Evolutionary conservation across 805 yeast genomes (phyloP).

Genomic region (Saccharomycopsis vini): DNA sequence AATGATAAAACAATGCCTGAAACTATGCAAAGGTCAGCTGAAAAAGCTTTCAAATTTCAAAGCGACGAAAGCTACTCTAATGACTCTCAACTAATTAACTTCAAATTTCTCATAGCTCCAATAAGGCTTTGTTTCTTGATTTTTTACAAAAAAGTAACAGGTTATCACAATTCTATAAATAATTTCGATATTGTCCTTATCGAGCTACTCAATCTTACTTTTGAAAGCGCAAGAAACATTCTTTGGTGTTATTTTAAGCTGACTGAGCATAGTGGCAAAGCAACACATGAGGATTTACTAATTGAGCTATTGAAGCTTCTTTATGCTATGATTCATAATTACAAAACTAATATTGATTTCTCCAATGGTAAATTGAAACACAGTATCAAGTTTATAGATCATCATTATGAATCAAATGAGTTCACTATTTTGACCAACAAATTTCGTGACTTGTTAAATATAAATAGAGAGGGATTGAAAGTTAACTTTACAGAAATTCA

Average conservation of each 20-base stretch:
- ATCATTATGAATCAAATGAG: not conserved
- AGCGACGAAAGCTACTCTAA: not conserved
- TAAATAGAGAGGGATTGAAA: no score
- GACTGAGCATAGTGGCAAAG: not conserved
- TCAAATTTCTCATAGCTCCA: conserved; percentile 8
- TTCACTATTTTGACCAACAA: no score
- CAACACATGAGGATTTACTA: conserved; percentile 4
- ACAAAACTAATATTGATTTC: conserved; percentile 3
- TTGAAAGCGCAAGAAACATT: conserved; percentile 7
- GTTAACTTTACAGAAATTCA: conserved; percentile 2
- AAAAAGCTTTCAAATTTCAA: not conserved
- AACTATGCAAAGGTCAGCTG: not conserved
- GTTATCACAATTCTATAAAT: not conserved
- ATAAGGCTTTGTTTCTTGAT: conserved; percentile 4
- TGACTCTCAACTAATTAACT: not conserved
- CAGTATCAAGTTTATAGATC: not conserved
- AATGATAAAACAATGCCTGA: not conserved
- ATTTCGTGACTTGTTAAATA: not conserved
- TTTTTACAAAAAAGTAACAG: conserved; percentile 1
- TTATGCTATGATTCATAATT: conserved; percentile 9
- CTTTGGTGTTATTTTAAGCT: conserved; percentile 12
- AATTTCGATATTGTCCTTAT: conserved; percentile 1
- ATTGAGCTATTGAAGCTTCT: conserved; percentile 8
- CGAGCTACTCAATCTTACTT: not conserved
- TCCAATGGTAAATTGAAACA: not conserved